Base-by-base conservation (phyloP, 257 asterid genomes). In the Solanum paucissectum region DNA sequence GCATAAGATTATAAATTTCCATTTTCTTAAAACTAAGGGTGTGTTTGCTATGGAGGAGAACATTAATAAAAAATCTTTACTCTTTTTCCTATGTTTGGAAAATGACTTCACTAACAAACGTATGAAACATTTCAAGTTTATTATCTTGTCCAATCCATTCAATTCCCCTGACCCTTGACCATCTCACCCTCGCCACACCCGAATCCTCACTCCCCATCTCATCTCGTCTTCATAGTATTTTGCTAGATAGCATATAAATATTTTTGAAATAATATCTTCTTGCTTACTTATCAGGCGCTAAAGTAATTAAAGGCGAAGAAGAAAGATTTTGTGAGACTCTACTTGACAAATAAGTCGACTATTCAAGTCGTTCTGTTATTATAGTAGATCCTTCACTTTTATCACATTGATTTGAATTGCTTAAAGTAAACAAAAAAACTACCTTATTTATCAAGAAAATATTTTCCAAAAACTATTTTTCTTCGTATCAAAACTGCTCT, bases 391-490 rank as follows among this genome's bases (percentile, higher is more conserved):
- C 1, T 60, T 60, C 12, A 23, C 29, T 60, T 60, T 60, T 6
- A 1, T 60, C 11, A 23, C 0, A 23, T n/a, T 3, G 0, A 10
- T 9, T 3, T 62, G 1, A 1, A 62, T 23, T 62, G 3, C 6
- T 0, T 3, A 58, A 58, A 3, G 1, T 58, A 58, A 58, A 58
- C 12, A 58, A 55, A 55, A 46, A 58, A 20, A 3, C 12, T 20
- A 55, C 2, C 25, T 58, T 7, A 7, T 0, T 58, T 58, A 58
- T 20, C 1, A 58, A 58, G 5, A 16, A 16, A 2, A 2, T 6
- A 5, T 52, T 16, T 18, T 20, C 2, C 0, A 20, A 7, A 62
- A 9, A 62, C 0, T 0, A 62, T n/a, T 62, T 23, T 1, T 7
- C 2, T 11, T 62, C 29, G 29, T 29, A 29, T 29, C 29, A 29